Percentiles rank a stretch among this genome's conserved stretches.
Evolutionary conservation across 2,329 filamentous ascomycete species (phyloP).

Genomic region (Xylaria multiplex): DNA sequence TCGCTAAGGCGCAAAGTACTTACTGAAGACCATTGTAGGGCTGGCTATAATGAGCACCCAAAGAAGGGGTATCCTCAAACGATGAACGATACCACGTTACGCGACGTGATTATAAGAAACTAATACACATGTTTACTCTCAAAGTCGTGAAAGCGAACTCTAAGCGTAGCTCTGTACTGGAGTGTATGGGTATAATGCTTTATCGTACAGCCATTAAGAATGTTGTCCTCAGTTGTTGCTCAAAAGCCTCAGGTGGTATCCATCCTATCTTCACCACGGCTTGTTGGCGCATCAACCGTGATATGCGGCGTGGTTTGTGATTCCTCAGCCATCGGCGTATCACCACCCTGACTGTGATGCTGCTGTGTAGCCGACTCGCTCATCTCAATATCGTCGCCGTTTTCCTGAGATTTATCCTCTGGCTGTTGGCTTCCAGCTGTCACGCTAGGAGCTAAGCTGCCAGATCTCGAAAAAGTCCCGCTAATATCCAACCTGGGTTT

Average conservation of each 20-base stretch:
- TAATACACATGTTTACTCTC: slow-evolving; percentile 11
- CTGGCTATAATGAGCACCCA: slow-evolving; percentile 3
- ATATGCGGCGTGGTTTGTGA: slow-evolving; percentile 54
- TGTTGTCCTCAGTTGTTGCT: background rate
- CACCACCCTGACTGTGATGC: slow-evolving; percentile 42
- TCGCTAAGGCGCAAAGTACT: background rate
- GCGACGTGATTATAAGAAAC: slow-evolving; percentile 14
- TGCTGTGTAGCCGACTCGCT: slow-evolving; percentile 50
- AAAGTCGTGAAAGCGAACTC: slow-evolving; percentile 2
- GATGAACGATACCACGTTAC: slow-evolving; percentile 35
- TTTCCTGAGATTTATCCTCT: slow-evolving; percentile 51
- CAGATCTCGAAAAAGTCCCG: slow-evolving; percentile 52
- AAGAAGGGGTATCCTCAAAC: background rate
- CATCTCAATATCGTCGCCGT: slow-evolving; percentile 51
- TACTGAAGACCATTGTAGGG: background rate
- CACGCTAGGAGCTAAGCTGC: slow-evolving; percentile 52
- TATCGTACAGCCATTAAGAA: slow-evolving; percentile 30
- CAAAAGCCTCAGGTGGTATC: slow-evolving; percentile 61
- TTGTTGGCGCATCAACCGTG: slow-evolving; percentile 60
- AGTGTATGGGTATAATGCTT: slow-evolving; percentile 43
- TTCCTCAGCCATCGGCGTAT: slow-evolving; percentile 50
- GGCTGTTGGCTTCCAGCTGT: slow-evolving; percentile 47
- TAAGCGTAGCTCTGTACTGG: slow-evolving; percentile 26
- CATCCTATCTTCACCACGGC: slow-evolving; percentile 68
- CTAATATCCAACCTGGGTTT: slow-evolving; percentile 49